Conservation (phyloP, 805 yeast genomes). For the Spathaspora girioi region DNA sequence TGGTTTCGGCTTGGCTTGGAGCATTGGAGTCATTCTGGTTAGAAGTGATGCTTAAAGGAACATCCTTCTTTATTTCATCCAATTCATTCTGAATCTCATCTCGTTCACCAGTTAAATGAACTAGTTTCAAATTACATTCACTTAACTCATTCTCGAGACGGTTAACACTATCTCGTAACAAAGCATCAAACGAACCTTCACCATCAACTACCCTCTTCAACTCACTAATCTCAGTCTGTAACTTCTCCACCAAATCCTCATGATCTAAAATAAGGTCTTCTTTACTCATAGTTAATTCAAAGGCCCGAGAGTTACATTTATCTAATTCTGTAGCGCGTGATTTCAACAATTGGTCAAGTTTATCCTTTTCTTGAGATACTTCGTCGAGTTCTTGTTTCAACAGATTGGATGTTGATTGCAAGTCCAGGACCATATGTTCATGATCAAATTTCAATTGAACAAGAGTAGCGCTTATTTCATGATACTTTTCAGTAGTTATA, state of each 20-base stretch:
- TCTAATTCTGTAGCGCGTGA: not conserved
- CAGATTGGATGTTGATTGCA: not conserved
- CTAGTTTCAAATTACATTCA: not conserved
- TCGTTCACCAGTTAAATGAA: not conserved
- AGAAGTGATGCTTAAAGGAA: too few relatives aligned
- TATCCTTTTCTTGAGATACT: not conserved
- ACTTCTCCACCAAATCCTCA: not conserved
- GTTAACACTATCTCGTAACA: not conserved
- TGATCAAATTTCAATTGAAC: not conserved
- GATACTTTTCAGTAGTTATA: not conserved
- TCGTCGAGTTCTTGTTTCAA: not conserved
- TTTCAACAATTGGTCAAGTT: conserved; percentile 1
- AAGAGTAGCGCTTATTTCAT: not conserved
- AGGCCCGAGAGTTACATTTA: not conserved
- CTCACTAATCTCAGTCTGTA: not conserved
- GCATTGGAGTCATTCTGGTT: not conserved
- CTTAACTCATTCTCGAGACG: not conserved
- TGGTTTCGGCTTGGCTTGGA: not conserved
- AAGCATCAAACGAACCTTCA: not conserved
- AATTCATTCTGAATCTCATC: conserved; percentile 1
- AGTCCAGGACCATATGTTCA: not conserved
- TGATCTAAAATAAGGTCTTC: not conserved
- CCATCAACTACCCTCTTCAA: not conserved
- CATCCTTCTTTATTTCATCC: not conserved
- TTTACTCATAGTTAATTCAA: conserved; percentile 1